Conservation (phyloP, 768 basidiomycete species). For the Mycena rosella region DNA sequence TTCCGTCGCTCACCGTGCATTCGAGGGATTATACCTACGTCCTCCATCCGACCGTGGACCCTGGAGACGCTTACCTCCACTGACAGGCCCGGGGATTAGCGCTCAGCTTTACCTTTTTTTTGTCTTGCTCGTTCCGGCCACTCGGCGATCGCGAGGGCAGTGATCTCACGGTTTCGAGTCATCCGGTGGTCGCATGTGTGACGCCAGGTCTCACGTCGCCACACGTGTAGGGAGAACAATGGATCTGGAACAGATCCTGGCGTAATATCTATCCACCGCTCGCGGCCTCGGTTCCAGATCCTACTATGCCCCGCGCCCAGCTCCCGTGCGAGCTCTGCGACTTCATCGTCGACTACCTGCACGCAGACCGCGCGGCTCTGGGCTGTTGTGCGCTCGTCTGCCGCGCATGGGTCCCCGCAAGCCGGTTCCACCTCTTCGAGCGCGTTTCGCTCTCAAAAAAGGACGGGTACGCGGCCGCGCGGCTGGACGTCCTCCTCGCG, state of each 20-base stretch:
- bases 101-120: background rate
- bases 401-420: slow-evolving; percentile 30
- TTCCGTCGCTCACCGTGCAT: background rate
- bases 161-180: slow-evolving; percentile 15
- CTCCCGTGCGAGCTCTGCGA: slow-evolving; percentile 32
- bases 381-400: slow-evolving; percentile 30
- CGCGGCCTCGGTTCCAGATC: slow-evolving; percentile 3
- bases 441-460: slow-evolving; percentile 11
- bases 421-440: slow-evolving; percentile 32
- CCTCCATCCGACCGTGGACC: background rate
- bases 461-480: slow-evolving; percentile 6
- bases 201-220: slow-evolving; percentile 10
- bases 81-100: slow-evolving; percentile 7
- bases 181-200: background rate
- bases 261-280: background rate
- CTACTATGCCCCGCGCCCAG: background rate
- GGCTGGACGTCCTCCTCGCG: slow-evolving; percentile 27
- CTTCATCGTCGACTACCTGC: slow-evolving; percentile 32
- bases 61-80: background rate
- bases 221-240: slow-evolving; percentile 32
- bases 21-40: background rate
- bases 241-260: background rate
- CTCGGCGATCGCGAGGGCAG: slow-evolving; percentile 28
- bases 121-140: slow-evolving; percentile 21
- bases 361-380: slow-evolving; percentile 16